Evolutionary conservation across 225 moss, liverwort and hornwort species (phyloP).

Genomic region (Climacium dendroides): DNA sequence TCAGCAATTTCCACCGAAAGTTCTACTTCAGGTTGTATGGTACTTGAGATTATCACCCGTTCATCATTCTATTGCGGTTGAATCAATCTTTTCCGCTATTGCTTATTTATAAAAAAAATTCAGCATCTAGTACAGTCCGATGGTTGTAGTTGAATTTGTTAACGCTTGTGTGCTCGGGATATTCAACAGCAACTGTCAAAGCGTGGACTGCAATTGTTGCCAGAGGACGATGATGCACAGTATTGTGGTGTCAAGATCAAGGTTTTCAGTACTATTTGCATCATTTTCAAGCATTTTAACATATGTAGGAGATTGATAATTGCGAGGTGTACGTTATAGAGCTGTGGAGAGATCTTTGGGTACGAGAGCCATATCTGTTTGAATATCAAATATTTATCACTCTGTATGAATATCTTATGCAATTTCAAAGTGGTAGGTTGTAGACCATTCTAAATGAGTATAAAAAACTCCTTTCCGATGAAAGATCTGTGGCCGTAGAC

Average conservation of each 20-base stretch:
- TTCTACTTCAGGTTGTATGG: conserved; percentile 68
- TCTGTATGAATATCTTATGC: neutral
- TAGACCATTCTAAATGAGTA: neutral
- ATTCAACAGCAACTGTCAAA: conserved; percentile 56
- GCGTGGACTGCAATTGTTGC: conserved; percentile 78
- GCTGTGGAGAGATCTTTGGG: neutral
- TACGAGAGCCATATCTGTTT: neutral
- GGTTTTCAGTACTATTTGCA: neutral
- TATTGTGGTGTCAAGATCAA: conserved; percentile 41
- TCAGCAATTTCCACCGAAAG: conserved; percentile 67
- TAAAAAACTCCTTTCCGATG: neutral
- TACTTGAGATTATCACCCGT: neutral
- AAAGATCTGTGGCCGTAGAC: neutral
- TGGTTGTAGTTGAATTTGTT: neutral
- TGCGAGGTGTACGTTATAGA: neutral
- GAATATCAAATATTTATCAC: neutral
- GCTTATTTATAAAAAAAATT: neutral
- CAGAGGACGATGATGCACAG: conserved; percentile 68
- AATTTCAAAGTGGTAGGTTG: neutral
- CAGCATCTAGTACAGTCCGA: neutral
- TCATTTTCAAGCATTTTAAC: neutral
- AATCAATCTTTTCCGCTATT: neutral
- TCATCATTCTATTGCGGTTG: neutral
- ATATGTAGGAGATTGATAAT: neutral
- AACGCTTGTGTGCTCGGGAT: neutral